Evolutionary conservation across 73 alveolate species (phyloP).

Genomic region (Paramecium tetraurelia): DNA sequence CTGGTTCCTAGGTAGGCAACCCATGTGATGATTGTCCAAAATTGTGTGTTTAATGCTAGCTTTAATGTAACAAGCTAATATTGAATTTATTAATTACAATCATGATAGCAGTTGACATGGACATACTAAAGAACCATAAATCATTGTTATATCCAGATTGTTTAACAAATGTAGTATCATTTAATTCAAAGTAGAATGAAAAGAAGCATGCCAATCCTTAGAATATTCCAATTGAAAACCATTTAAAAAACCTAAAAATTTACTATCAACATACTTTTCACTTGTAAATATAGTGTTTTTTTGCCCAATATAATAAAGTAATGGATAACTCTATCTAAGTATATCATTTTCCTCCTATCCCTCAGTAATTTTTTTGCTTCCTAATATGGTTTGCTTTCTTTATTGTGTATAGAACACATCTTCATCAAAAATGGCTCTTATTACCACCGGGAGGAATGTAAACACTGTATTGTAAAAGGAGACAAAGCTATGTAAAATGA

Average conservation of each 20-base stretch:
- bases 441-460: slow-evolving; percentile 93
- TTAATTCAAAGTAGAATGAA: slow-evolving; percentile 30
- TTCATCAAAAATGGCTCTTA: slow-evolving; percentile 87
- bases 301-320: slow-evolving; percentile 53
- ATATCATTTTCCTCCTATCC: slow-evolving; percentile 21
- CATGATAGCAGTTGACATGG: slow-evolving; percentile 54
- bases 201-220: slow-evolving; percentile 43
- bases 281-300: slow-evolving; percentile 57
- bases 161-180: not conserved
- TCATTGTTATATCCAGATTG: slow-evolving; percentile 37
- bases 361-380: slow-evolving; percentile 2
- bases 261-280: not conserved
- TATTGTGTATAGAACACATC: slow-evolving; percentile 68
- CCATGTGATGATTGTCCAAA: slow-evolving; percentile 57
- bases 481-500: slow-evolving; percentile 63
- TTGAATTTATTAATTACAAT: not conserved
- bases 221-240: slow-evolving; percentile 35
- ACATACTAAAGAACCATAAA: slow-evolving; percentile 57
- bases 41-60: slow-evolving; percentile 33
- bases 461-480: slow-evolving; percentile 94
- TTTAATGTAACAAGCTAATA: slow-evolving; percentile 53
- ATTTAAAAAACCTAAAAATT: not conserved
- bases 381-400: slow-evolving; percentile 38
- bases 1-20: slow-evolving; percentile 4
- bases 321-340: slow-evolving; percentile 52